Conservation (phyloP, 1,284 basidiomycete species). For the Mycosarcoma maydis region DNA sequence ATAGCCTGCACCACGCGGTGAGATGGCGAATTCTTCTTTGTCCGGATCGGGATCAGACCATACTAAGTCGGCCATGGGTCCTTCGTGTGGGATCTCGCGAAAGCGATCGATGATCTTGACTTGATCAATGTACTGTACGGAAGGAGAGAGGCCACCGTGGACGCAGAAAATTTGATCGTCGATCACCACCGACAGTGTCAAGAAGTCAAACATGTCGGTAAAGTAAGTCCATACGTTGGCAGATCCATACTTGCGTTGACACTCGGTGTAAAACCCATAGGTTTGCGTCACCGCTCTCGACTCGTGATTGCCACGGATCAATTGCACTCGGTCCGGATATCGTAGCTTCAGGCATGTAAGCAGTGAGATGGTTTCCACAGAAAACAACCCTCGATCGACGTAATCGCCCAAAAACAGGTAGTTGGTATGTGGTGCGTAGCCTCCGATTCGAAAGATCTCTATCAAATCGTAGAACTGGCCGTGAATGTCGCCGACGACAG, state of each 20-base stretch:
- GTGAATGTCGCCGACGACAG: constrained; percentile 98
- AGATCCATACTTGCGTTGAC: constrained; percentile 90
- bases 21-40: constrained; percentile 99
- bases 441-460: constrained; percentile 98
- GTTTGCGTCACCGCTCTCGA: constrained; percentile 97
- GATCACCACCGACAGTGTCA: constrained; percentile 96
- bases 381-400: constrained; percentile 95
- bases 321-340: constrained; percentile 94
- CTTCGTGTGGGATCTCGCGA: constrained; percentile 99
- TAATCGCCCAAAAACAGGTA: constrained; percentile 90
- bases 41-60: constrained; percentile 99
- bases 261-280: constrained; percentile 99
- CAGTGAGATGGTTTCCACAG: constrained; percentile 97
- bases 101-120: constrained; percentile 99
- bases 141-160: constrained; percentile 94
- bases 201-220: constrained; percentile 99
- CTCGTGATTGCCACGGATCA: constrained; percentile 98
- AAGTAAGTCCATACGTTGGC: constrained; percentile 98
- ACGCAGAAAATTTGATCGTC: constrained; percentile 99
- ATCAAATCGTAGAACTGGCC: constrained; percentile 98
- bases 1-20: constrained; percentile 95
- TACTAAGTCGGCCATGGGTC: constrained; percentile 99
- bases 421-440: constrained; percentile 94
- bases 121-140: constrained; percentile 98
- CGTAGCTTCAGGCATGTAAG: constrained; percentile 95